Evolutionary conservation across 2,329 filamentous ascomycete species (phyloP).

Genomic region (Arachnomyces sp.): DNA sequence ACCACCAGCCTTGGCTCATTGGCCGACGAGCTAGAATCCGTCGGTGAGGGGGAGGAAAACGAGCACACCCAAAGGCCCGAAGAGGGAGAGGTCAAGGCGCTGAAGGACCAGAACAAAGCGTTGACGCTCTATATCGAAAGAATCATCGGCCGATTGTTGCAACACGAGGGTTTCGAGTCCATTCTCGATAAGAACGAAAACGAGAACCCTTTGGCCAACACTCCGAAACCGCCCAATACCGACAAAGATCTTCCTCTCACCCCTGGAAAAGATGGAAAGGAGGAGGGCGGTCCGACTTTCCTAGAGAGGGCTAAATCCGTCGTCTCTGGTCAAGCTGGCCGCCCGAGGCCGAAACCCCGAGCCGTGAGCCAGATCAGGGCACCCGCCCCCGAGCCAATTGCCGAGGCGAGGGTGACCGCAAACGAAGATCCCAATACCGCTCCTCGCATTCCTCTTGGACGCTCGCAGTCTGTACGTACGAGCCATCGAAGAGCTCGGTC

Average conservation of each 20-base stretch:
- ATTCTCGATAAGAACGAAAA: conserved; percentile 74
- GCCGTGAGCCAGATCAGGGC: conserved; percentile 39
- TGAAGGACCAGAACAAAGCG: conserved; percentile 94
- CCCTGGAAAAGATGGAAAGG: conserved; percentile 54
- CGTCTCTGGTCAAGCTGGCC: conserved; percentile 36
- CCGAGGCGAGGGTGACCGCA: conserved; percentile 18
- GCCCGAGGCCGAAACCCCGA: conserved; percentile 37
- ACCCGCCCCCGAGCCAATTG: conserved; percentile 23
- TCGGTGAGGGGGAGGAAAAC: conserved; percentile 53
- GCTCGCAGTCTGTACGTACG: conserved; percentile 32
- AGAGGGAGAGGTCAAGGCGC: conserved; percentile 68
- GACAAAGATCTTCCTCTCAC: conserved; percentile 76
- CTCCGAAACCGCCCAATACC: conserved; percentile 39
- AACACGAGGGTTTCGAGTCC: conserved; percentile 90
- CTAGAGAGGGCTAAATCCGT: conserved; percentile 56
- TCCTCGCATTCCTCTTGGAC: conserved; percentile 40
- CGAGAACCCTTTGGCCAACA: conserved; percentile 27
- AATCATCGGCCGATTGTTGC: conserved; percentile 90
- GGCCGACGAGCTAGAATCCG: conserved; percentile 80
- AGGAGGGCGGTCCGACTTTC: conserved; percentile 40
- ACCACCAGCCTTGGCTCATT: conserved; percentile 48
- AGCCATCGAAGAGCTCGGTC: conserved; percentile 44
- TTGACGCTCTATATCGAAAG: conserved; percentile 97
- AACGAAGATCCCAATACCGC: conserved; percentile 42
- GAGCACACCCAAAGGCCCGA: conserved; percentile 59